Percentiles rank a stretch among this genome's conserved stretches.
Conservation (phyloP, 1,284 basidiomycete genomes). For the Fomitopsis pinicola region DNA sequence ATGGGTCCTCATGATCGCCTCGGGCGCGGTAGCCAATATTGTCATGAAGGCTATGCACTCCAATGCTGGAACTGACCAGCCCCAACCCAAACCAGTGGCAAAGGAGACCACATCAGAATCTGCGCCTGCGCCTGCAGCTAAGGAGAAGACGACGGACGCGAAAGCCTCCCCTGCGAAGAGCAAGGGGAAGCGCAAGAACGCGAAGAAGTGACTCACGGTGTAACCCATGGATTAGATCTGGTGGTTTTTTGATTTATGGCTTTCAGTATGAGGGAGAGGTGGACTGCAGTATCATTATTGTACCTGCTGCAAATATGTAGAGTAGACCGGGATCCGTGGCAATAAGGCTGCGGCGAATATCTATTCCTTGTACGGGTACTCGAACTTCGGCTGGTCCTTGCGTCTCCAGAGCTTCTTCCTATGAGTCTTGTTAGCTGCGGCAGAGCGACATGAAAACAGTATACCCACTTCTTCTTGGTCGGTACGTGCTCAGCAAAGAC, state of each 20-base stretch:
- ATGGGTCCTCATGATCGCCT: slow-evolving; percentile 55
- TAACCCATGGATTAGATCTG: slow-evolving; percentile 9
- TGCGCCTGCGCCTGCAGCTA: background rate
- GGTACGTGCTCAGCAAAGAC: slow-evolving; percentile 80
- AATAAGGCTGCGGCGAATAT: background rate
- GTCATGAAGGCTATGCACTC: slow-evolving; percentile 53
- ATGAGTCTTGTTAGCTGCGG: slow-evolving; percentile 4
- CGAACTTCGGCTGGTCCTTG: slow-evolving; percentile 81
- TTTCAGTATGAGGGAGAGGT: background rate
- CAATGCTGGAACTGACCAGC: slow-evolving; percentile 9
- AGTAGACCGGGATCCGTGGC: background rate
- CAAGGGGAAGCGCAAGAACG: slow-evolving; percentile 21
- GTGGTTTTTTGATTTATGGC: background rate
- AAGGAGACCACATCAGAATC: background rate
- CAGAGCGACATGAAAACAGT: background rate
- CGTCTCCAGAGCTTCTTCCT: slow-evolving; percentile 91
- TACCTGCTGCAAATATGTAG: background rate
- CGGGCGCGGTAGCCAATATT: slow-evolving; percentile 55
- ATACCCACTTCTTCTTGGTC: slow-evolving; percentile 84
- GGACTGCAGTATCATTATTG: background rate
- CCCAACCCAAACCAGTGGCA: background rate
- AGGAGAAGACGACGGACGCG: slow-evolving; percentile 3
- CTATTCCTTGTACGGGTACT: slow-evolving; percentile 83
- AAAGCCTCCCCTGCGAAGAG: slow-evolving; percentile 17
- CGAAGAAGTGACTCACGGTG: slow-evolving; percentile 15